A percentile compares a stretch with the other conserved stretches of the same genome.
Evolutionary conservation across 2,329 filamentous ascomycete genomes (phyloP).

Genomic region (Sarocladium brachiariae): DNA sequence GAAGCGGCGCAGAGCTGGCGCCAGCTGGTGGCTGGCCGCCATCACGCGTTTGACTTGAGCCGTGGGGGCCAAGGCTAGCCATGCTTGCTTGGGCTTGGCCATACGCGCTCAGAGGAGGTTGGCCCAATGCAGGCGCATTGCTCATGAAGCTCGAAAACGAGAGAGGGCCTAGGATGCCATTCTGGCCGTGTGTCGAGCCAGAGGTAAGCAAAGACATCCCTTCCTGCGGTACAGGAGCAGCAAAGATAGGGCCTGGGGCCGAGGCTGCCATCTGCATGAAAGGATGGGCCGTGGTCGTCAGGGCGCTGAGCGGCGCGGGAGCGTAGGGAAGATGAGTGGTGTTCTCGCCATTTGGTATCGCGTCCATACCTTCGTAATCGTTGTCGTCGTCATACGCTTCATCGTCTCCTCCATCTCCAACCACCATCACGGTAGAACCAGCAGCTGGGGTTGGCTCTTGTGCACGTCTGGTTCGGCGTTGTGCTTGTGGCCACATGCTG

Average conservation of each 20-base stretch:
- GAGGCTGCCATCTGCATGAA: background rate
- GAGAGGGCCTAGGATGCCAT: background rate
- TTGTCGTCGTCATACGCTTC: slow-evolving; percentile 39
- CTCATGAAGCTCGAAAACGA: slow-evolving; percentile 20
- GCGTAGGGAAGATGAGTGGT: background rate
- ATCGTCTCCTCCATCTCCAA: slow-evolving; percentile 32
- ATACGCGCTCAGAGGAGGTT: slow-evolving; percentile 15
- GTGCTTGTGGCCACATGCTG: slow-evolving; percentile 2
- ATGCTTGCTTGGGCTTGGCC: slow-evolving; percentile 18
- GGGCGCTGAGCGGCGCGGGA: background rate
- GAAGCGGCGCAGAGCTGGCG: slow-evolving; percentile 31
- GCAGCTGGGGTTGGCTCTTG: background rate
- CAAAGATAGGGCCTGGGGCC: background rate
- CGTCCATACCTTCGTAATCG: slow-evolving; percentile 34
- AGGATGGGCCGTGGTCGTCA: background rate
- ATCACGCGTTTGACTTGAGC: slow-evolving; percentile 7
- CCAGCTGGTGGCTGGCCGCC: slow-evolving; percentile 19
- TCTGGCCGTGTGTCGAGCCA: background rate
- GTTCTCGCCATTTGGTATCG: background rate
- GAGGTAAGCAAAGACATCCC: background rate
- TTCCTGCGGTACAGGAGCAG: background rate
- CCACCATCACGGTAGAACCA: background rate
- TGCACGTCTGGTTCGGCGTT: background rate
- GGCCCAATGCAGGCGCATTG: slow-evolving; percentile 18
- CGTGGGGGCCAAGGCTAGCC: slow-evolving; percentile 7